phyloP scores from a whole-genome alignment of 2,329 filamentous ascomycete species.

The Fusarium citri region DNA sequence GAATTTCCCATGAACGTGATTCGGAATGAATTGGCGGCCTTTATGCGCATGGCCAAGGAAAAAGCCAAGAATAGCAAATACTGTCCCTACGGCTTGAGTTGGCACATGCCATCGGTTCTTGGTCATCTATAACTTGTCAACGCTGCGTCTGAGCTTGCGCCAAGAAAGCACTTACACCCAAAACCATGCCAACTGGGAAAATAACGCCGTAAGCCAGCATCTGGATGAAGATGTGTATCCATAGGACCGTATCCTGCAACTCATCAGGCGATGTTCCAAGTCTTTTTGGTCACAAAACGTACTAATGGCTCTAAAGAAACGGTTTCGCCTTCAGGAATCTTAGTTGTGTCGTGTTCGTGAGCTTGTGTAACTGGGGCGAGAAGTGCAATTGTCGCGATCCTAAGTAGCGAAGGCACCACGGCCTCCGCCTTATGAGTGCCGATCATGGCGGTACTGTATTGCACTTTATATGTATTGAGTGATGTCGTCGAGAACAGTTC shows the following conservation, averaged over 20 bases:
- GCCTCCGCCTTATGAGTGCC: conserved; percentile 20
- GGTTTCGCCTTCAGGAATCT: conserved; percentile 75
- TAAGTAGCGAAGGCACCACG: conserved; percentile 28
- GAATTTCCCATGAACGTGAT: conserved; percentile 84
- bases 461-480: background rate
- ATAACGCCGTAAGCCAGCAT: conserved; percentile 89
- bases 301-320: conserved; percentile 81
- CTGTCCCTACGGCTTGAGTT: conserved; percentile 78
- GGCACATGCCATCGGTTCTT: conserved; percentile 96
- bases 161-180: conserved; percentile 73
- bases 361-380: conserved; percentile 45
- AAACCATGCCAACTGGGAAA: conserved; percentile 94
- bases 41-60: conserved; percentile 92
- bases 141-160: background rate
- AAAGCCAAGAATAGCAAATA: conserved; percentile 84
- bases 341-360: conserved; percentile 62
- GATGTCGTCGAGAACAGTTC: background rate
- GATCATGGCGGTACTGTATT: conserved; percentile 37
- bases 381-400: conserved; percentile 40
- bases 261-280: conserved; percentile 48
- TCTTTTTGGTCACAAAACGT: conserved; percentile 48
- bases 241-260: conserved; percentile 80
- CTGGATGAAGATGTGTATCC: conserved; percentile 93
- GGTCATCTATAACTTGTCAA: conserved; percentile 70
- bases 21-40: conserved; percentile 81